phyloP scores from a whole-genome alignment of 176 grass and related monocot species.

The Puya raimondii region DNA sequence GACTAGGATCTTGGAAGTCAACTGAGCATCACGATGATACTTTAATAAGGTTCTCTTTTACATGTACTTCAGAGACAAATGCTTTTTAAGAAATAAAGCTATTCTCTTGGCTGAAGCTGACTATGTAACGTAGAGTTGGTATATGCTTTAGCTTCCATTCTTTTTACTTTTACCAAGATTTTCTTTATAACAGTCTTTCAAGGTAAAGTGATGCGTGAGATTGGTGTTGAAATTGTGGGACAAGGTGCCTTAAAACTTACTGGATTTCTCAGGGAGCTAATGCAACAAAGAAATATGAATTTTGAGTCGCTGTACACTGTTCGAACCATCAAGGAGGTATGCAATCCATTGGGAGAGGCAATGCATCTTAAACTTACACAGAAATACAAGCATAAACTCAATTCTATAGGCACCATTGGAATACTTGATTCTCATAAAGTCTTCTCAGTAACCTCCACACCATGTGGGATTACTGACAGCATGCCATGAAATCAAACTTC shows the following conservation, averaged over 20 bases:
- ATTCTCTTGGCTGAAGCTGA: not conserved
- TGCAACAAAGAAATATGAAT: constrained; percentile 55
- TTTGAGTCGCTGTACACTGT: constrained; percentile 83
- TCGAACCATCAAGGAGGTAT: constrained; percentile 89
- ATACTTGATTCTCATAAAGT: too few species aligned
- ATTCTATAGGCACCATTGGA: not conserved
- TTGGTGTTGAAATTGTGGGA: constrained; percentile 82
- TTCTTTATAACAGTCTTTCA: constrained; percentile 49
- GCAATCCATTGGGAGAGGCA: not conserved
- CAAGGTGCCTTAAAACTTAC: constrained; percentile 83
- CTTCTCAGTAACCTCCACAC: too few species aligned
- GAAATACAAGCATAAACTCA: not conserved
- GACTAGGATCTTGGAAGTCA: too few species aligned
- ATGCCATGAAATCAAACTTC: too few species aligned
- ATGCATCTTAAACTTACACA: not conserved
- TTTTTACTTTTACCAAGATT: not conserved
- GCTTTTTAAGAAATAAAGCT: not conserved
- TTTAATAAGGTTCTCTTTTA: too few species aligned
- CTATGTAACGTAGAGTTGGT: not conserved
- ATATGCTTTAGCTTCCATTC: not conserved
- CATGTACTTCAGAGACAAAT: too few species aligned
- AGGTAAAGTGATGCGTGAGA: constrained; percentile 72
- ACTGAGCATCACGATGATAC: too few species aligned
- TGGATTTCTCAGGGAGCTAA: constrained; percentile 82
- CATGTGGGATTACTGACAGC: too few species aligned